phyloP scores from a whole-genome alignment of 179 eudicot genomes.

The Nepenthes alata region DNA sequence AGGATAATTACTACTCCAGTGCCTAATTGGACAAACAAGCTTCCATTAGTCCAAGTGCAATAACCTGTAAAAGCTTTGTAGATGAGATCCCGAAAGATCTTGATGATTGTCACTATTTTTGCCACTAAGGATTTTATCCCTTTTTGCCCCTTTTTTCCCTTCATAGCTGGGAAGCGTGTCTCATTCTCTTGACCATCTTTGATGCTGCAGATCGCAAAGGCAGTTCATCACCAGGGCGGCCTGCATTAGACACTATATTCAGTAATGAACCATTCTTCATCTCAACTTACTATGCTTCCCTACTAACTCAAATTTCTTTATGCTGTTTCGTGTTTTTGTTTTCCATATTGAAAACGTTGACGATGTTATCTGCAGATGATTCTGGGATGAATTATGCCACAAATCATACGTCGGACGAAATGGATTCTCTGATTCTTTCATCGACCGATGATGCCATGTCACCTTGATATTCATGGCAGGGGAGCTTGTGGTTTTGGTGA shows the following conservation, averaged over 20 bases:
- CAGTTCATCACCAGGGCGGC: constrained; percentile 50
- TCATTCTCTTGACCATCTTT: constrained; percentile 5
- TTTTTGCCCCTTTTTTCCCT: too few relatives aligned
- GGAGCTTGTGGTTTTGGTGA: constrained; percentile 16
- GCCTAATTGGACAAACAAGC: too few relatives aligned
- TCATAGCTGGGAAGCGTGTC: not conserved
- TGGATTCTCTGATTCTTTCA: constrained; percentile 49
- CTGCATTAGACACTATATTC: constrained; percentile 44
- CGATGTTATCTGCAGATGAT: constrained; percentile 25
- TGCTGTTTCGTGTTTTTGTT: not conserved
- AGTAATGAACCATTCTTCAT: constrained; percentile 23
- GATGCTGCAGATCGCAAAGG: constrained; percentile 33
- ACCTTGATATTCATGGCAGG: constrained; percentile 22
- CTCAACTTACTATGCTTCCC: not conserved
- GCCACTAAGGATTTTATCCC: too few relatives aligned
- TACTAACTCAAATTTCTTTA: not conserved
- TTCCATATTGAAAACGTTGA: not conserved
- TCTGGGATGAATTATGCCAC: constrained; percentile 21
- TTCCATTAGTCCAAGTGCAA: too few relatives aligned
- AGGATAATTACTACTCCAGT: too few relatives aligned
- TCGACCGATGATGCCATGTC: constrained; percentile 55
- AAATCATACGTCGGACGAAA: constrained; percentile 34
- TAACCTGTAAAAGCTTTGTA: too few relatives aligned
- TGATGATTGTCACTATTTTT: too few relatives aligned
- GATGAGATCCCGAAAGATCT: too few relatives aligned